Evolutionary conservation across 371 early-diverging fungal genomes (phyloP).

Genomic region (Mucor saturninus): DNA sequence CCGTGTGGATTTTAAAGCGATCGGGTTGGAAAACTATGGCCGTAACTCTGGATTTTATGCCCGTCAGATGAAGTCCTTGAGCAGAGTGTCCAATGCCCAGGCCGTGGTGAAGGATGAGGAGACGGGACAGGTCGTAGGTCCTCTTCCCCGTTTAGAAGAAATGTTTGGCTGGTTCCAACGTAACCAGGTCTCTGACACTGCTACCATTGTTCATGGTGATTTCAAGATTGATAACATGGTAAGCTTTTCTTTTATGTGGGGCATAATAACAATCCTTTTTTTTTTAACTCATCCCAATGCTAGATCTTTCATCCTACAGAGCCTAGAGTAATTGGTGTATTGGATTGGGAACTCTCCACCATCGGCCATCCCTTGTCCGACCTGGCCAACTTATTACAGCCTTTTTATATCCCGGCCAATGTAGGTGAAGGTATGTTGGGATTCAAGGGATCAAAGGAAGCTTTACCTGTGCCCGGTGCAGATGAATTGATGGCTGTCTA

Average conservation of each 20-base stretch:
- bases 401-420: constrained; percentile 62
- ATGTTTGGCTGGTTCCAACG: constrained; percentile 77
- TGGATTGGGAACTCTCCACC: constrained; percentile 96
- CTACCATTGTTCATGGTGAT: constrained; percentile 90
- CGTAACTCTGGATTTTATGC: constrained; percentile 74
- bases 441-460: constrained; percentile 46
- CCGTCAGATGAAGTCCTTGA: constrained; percentile 81
- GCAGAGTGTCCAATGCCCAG: constrained; percentile 72
- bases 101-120: constrained; percentile 65
- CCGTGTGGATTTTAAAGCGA: constrained; percentile 62
- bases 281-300: no score
- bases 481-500: constrained; percentile 69
- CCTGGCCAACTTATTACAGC: constrained; percentile 84
- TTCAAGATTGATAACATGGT: constrained; percentile 64
- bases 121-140: constrained; percentile 63
- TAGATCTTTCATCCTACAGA: constrained; percentile 80
- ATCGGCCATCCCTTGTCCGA: constrained; percentile 94
- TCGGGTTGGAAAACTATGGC: constrained; percentile 79
- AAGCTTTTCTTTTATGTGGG: background rate
- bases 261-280: background rate
- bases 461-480: constrained; percentile 69
- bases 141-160: constrained; percentile 70
- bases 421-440: constrained; percentile 44
- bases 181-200: constrained; percentile 72
- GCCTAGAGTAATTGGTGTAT: constrained; percentile 83